Conservation (phyloP, 2,329 filamentous ascomycete species). For the Neonectria punicea region DNA sequence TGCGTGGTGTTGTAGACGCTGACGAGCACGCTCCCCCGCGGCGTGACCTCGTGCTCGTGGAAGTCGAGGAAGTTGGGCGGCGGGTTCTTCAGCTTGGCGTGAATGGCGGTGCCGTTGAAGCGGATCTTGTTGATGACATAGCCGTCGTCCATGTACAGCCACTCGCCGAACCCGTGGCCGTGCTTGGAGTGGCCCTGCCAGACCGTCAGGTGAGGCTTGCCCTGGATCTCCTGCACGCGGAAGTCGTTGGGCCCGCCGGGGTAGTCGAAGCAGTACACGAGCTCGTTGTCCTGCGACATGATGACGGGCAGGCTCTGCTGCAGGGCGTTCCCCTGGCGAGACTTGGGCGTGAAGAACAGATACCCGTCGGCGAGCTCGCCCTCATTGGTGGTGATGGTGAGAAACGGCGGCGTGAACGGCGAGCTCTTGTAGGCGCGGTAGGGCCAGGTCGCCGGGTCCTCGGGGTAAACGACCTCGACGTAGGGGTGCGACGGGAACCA, state of each 20-base stretch:
- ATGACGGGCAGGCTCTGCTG: slow-evolving; percentile 33
- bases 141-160: slow-evolving; percentile 44
- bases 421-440: slow-evolving; percentile 41
- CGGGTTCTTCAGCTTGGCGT: slow-evolving; percentile 2
- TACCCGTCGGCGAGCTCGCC: slow-evolving; percentile 40
- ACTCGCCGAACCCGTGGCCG: slow-evolving; percentile 46
- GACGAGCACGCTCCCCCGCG: slow-evolving; percentile 37
- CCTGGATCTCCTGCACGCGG: slow-evolving; percentile 43
- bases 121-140: slow-evolving; percentile 37
- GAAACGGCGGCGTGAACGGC: slow-evolving; percentile 36
- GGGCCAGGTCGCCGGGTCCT: slow-evolving; percentile 23
- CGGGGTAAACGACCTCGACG: slow-evolving; percentile 32
- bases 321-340: slow-evolving; percentile 15
- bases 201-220: slow-evolving; percentile 44
- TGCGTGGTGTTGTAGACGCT: slow-evolving; percentile 39
- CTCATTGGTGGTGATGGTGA: slow-evolving; percentile 30
- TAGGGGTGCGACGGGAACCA: slow-evolving; percentile 32
- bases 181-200: slow-evolving; percentile 43
- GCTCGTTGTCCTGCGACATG: slow-evolving; percentile 43
- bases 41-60: slow-evolving; percentile 38
- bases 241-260: slow-evolving; percentile 33
- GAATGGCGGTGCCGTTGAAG: slow-evolving; percentile 22
- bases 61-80: slow-evolving; percentile 31
- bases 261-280: slow-evolving; percentile 42
- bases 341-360: slow-evolving; percentile 41